phyloP scores from a whole-genome alignment of 352 stramenopile species.

The Pythium rishiriense region DNA sequence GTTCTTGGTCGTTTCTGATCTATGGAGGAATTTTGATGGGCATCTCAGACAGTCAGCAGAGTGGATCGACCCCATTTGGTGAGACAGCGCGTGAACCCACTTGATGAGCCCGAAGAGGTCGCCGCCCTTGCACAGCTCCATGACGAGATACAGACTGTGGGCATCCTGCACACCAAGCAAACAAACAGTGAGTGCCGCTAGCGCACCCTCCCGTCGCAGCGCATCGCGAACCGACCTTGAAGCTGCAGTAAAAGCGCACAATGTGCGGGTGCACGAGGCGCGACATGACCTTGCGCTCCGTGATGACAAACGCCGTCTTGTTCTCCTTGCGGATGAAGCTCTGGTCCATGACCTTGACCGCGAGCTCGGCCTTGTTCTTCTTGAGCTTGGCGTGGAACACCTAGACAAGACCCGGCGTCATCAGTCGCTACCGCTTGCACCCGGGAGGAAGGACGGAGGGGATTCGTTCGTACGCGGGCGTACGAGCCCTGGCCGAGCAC shows the following conservation, averaged over 20 bases:
- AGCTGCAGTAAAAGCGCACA: slow-evolving; percentile 89
- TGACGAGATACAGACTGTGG: slow-evolving; percentile 88
- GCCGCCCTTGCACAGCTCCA: slow-evolving; percentile 84
- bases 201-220: too few relatives aligned
- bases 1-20: slow-evolving; percentile 41
- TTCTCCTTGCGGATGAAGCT: slow-evolving; percentile 90
- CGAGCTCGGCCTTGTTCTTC: slow-evolving; percentile 76
- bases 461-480: slow-evolving; percentile 54
- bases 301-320: slow-evolving; percentile 90
- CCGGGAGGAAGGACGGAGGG: background rate
- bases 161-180: slow-evolving; percentile 46
- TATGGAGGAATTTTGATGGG: slow-evolving; percentile 11
- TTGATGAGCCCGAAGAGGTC: slow-evolving; percentile 82
- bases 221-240: slow-evolving; percentile 53
- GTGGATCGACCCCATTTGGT: too few relatives aligned
- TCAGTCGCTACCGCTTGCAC: background rate
- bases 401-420: slow-evolving; percentile 29
- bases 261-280: slow-evolving; percentile 87
- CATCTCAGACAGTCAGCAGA: too few relatives aligned
- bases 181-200: background rate
- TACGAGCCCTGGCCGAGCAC: slow-evolving; percentile 89
- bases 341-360: slow-evolving; percentile 93
- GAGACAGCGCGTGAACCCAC: slow-evolving; percentile 46
- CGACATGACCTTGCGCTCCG: slow-evolving; percentile 90
- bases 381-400: slow-evolving; percentile 89